These are phyloP conservation scores for Cercospora sojina DNA, from an alignment of 2,329 filamentous ascomycete genomes.

Conservation along the genomic window DNA sequence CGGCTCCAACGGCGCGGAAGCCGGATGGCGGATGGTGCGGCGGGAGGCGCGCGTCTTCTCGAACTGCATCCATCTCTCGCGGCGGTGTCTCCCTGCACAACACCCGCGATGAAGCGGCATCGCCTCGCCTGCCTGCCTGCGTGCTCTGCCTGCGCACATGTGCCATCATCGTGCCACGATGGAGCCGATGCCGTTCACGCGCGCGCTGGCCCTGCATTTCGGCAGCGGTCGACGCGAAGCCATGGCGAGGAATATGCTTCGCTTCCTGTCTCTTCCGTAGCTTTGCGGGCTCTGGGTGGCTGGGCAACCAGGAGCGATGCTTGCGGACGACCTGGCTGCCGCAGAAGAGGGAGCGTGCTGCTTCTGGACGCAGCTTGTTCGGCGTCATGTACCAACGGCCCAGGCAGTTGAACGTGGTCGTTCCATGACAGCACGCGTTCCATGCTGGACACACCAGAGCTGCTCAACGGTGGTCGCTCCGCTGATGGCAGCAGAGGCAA, in stretches of 20 bases:
- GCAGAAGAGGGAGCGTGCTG: neutral
- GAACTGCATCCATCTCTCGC: neutral
- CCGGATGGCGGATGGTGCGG: neutral
- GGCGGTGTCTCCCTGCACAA: conserved; percentile 8
- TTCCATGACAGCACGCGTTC: neutral
- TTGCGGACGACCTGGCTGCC: neutral
- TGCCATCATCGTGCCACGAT: neutral
- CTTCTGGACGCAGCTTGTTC: neutral
- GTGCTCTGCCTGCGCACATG: neutral
- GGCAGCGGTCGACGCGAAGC: neutral
- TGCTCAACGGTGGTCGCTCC: neutral
- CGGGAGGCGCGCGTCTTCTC: neutral
- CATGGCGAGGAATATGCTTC: neutral
- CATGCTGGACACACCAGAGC: neutral
- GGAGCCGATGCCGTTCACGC: neutral
- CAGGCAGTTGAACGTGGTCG: neutral
- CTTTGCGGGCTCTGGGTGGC: neutral
- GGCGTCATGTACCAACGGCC: neutral
- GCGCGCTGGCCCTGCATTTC: neutral
- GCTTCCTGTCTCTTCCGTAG: neutral
- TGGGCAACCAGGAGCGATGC: neutral
- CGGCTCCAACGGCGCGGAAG: neutral
- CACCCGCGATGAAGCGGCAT: conserved; percentile 8
- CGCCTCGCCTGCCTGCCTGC: neutral
- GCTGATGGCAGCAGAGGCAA: neutral